These are phyloP conservation scores for Vicia faba DNA, from an alignment of 306 rosid species.

Conservation along the genomic window DNA sequence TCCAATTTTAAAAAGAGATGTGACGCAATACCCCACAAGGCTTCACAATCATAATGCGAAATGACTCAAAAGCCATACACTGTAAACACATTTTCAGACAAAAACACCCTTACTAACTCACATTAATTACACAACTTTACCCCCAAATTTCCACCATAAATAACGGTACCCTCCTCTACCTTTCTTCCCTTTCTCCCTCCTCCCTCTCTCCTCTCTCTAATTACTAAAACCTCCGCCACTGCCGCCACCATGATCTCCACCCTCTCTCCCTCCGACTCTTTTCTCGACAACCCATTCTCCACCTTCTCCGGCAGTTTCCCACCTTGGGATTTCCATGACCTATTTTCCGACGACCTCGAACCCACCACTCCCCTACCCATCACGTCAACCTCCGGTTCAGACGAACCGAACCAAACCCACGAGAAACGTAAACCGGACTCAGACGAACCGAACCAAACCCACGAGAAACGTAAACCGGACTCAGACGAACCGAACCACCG, in stretches of 20 bases:
- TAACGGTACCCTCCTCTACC: conserved; percentile 49
- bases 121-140: background rate
- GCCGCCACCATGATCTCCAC: conserved; percentile 58
- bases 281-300: conserved; percentile 53
- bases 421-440: conserved; percentile 28
- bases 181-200: conserved; percentile 85
- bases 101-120: conserved; percentile 23
- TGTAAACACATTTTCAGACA: conserved; percentile 26
- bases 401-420: conserved; percentile 35
- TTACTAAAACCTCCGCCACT: conserved; percentile 33
- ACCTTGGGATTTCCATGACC: conserved; percentile 56
- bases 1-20: conserved; percentile 1
- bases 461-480: conserved; percentile 18
- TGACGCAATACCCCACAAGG: background rate
- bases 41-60: conserved; percentile 1
- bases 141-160: conserved; percentile 47
- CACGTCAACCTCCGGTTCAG: conserved; percentile 50
- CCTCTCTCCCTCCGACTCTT: conserved; percentile 46
- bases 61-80: conserved; percentile 68
- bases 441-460: conserved; percentile 37
- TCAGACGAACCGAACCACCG: conserved; percentile 38
- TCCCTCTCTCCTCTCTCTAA: conserved; percentile 40
- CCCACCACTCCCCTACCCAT: conserved; percentile 35
- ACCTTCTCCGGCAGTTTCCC: conserved; percentile 47
- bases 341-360: conserved; percentile 25